Evolutionary conservation across 306 rosid genomes (phyloP), one percentile per base, ranked within the genome.

Genomic region (Quercus robur): DNA sequence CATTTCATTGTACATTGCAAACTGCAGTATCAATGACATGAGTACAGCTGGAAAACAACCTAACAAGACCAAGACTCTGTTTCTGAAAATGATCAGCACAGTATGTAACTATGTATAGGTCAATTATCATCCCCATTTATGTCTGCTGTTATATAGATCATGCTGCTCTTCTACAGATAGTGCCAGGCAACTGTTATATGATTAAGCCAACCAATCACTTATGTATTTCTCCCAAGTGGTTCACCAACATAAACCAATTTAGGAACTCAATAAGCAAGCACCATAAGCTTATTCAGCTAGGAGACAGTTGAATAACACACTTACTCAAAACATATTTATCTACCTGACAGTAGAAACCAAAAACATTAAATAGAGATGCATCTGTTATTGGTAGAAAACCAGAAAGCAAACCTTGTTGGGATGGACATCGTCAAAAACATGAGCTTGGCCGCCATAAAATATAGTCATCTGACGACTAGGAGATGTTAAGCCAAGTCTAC

Each of bases 401-500:
- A 76, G 78, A 80, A 62, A 74, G 64, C 80, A 56, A 69, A 95
- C 99, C 99, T 95, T 95, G 80, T 95, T 90, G 44, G 97, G 98
- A 80, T 90, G 97, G 87, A 95, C 98, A 77, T 93, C 96, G 55
- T 95, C 97, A 62, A 95, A 95, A 67, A 95, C 99, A 76, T 95
- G 99, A 87, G 99, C 98, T 86, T 95, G 97, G 74, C 99, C 99
- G 4, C 99, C 99, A 13, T 95, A 95, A 81, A 95, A 95, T 76
- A 95, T 93, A 59, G 99, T 93, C 99, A 96, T 96, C 92, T 93
- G 99, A 78, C 86, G 85, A 86, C 91, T 85, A 77, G 86, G 86
- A 76, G 97, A 83, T 68, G 86, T 75, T 73, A 77, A 86, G 62
- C 92, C 96, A 38, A 85, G 90, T 77, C 85, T 95, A 85, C 94